Percentiles rank a stretch among this genome's conserved stretches.
Evolutionary conservation across 306 rosid species (phyloP).

Genomic region (Citrullus amarus): DNA sequence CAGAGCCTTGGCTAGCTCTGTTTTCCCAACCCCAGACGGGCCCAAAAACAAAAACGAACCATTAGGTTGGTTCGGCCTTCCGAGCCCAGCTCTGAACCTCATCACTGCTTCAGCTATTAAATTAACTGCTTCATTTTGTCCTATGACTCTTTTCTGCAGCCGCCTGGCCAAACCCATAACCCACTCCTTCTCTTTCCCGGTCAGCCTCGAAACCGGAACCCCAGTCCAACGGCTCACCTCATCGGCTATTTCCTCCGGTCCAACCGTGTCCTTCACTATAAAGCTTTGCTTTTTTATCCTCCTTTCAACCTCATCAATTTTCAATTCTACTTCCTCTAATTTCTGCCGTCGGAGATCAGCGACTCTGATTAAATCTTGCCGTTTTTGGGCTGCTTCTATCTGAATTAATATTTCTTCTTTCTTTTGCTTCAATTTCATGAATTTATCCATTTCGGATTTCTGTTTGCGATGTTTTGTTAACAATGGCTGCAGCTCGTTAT

Average conservation of each 20-base stretch:
- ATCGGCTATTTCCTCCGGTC: conserved; percentile 5
- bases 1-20: conserved; percentile 13
- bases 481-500: background rate
- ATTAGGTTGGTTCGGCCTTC: conserved; percentile 6
- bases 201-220: conserved; percentile 15
- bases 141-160: conserved; percentile 8
- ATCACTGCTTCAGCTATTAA: conserved; percentile 6
- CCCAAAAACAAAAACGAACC: conserved; percentile 20
- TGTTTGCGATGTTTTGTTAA: background rate
- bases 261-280: background rate
- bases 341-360: background rate
- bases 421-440: background rate
- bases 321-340: background rate
- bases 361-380: background rate
- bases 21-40: conserved; percentile 17
- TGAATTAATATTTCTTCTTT: background rate
- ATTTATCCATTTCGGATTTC: background rate
- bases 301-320: background rate
- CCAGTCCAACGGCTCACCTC: conserved; percentile 12
- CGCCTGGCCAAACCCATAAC: conserved; percentile 2
- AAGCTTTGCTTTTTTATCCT: background rate
- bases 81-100: conserved; percentile 15
- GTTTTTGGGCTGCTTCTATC: background rate
- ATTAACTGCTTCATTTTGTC: conserved; percentile 15
- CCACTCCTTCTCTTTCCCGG: background rate